Base-by-base conservation (phyloP, 345 rosid species). In the Heritiera littoralis region DNA sequence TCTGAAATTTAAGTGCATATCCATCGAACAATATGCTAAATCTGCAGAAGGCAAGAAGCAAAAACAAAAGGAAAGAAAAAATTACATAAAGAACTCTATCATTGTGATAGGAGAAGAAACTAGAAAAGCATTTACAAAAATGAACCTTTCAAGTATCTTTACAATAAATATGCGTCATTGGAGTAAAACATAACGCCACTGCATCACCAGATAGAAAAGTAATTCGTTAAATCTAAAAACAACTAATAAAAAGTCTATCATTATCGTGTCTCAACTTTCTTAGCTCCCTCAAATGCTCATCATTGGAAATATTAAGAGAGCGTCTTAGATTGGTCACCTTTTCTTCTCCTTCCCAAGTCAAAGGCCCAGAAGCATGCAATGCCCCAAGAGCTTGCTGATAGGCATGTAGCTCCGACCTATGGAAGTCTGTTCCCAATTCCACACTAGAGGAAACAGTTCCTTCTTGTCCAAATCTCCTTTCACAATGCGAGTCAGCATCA, bases 261-360 rank as follows among this genome's bases (percentile, higher is more conserved):
- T 49, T 20, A 32, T 70, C 52, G 28, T 28, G 41, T 70, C 59
- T 87, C 74, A 93, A 84, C 82, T 86, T 91, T 85, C 87, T 90
- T 83, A 91, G 82, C 92, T 92, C 90, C 87, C 49, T 67, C 87
- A 89, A 86, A 84, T 93, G 93, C 84, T 93, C 98, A 86, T 93
- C 96, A 56, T 83, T 84, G 63, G 97, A 92, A 83, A 93, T 90
- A 71, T 89, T 80, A 64, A 93, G 92, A 77, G 81, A 88, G 80
- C 83, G 85, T 6, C 97, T 89, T 68, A 94, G 92, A 89, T 92
- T 88, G 7, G 93, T 92, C 84, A 92, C 86, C 80, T 90, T 81
- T 67, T 88, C 82, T 87, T 94, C 97, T 83, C 89, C 90, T 77
- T 94, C 95, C 98, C 97, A 92, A 81, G 82, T 89, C 52, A 93